Base-by-base conservation (phyloP, 352 stramenopile genomes). In the Phytopythium sindhum region DNA sequence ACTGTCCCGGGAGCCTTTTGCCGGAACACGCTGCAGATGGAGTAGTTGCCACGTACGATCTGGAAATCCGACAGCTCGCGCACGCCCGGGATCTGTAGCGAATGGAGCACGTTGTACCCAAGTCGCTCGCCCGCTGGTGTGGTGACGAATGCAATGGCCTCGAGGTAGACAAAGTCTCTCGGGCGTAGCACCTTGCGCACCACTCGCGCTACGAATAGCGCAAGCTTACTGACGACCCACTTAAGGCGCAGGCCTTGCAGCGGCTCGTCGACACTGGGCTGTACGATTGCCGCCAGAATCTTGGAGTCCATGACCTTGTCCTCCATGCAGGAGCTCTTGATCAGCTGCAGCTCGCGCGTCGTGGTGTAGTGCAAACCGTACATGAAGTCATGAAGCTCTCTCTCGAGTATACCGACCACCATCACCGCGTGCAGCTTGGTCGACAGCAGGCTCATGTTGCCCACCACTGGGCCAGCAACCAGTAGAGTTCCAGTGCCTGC, bases 331-430 rank as follows among this genome's bases (percentile, higher is more conserved):
- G 64, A 66, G 10, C 63, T 67, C 47, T 73, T 71, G 51, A 78
- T 57, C 37, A 67, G 60, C 53, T 73, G 67, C 12, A 60, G 61
- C 6, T 67, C 63, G 6, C 66, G 53, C 8, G 65, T 52, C n/a
- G 65, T 55, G 9, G 61, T 47, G 24, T 65, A 67, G 24, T 57
- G 61, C n/a, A 77, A 41, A 5, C 66, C 72, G 28, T 69, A 80
- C 61, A 82, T 66, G 21, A 78, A 54, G 44, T 78, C 74, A n/a
- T 83, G 65, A 21, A 83, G 47, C 1, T 45, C 39, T 14, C 71
- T 66, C 4, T 60, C 61, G 24, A 81, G 48, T 9, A 66, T 61
- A 14, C 74, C 74, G 21, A 69, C 33, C 19, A 73, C 67, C 14
- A 73, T 52, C n/a, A 80, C 67, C 37, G 60, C 71, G 24, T 65